These are phyloP conservation scores for Paracoccidioides lutzii DNA, from an alignment of 2,329 filamentous ascomycete genomes.

Conservation along the genomic window DNA sequence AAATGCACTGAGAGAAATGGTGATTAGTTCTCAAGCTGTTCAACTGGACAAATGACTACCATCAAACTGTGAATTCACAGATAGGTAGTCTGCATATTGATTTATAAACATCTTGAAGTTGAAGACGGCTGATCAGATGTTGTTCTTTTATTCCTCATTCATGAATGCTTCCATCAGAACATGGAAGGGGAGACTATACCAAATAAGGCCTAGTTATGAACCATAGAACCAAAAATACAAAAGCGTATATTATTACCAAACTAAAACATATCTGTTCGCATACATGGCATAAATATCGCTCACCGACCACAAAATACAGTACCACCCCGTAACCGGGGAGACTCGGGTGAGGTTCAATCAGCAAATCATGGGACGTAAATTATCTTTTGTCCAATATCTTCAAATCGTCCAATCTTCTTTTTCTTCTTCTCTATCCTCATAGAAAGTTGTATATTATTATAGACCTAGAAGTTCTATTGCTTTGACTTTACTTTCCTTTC, in stretches of 20 bases:
- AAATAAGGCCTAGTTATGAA: not conserved
- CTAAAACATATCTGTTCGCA: not conserved
- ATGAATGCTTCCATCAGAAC: not conserved
- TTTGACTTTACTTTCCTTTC: not conserved
- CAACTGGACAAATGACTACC: no score
- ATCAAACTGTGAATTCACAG: no score
- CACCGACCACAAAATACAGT: not conserved
- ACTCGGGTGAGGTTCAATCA: slow-evolving; percentile 3
- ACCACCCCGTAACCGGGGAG: slow-evolving; percentile 1
- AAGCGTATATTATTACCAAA: not conserved
- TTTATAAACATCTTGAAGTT: no score
- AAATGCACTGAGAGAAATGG: no score
- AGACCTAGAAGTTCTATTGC: not conserved
- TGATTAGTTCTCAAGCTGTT: no score
- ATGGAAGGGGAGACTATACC: not conserved
- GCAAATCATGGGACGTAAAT: not conserved
- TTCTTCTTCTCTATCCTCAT: not conserved
- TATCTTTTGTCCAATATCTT: not conserved
- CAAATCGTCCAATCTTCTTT: not conserved
- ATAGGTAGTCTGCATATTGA: no score
- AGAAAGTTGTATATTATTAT: not conserved
- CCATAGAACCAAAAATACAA: not conserved
- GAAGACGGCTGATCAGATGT: no score
- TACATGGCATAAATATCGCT: not conserved
- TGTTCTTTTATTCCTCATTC: no score